Evolutionary conservation across 768 basidiomycete genomes (phyloP).

Genomic region (Ramaria sp.): DNA sequence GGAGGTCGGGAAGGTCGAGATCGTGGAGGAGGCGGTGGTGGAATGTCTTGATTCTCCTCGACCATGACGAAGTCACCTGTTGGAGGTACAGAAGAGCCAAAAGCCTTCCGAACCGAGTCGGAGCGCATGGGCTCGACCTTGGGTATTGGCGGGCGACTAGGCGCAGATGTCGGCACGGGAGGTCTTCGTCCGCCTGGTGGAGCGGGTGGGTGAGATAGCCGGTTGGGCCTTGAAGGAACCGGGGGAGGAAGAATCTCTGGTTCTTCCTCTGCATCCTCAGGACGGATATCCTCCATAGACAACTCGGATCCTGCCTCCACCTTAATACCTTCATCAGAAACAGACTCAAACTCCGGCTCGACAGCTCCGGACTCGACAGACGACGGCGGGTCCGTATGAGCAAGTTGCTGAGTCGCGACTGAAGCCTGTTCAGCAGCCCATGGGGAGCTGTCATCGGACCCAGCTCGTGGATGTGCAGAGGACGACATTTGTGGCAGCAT

Average conservation of each 20-base stretch:
- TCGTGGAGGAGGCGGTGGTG: constrained; percentile 32
- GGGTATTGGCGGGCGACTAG: neutral
- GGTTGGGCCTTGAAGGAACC: constrained; percentile 25
- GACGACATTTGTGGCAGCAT: constrained; percentile 32
- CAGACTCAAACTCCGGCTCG: constrained; percentile 36
- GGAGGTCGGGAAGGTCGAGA: constrained; percentile 23
- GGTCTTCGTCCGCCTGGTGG: constrained; percentile 8
- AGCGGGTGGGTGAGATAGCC: constrained; percentile 7
- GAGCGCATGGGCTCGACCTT: neutral
- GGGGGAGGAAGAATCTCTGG: constrained; percentile 42
- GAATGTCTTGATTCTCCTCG: constrained; percentile 31
- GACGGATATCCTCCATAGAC: constrained; percentile 46
- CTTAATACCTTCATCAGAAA: constrained; percentile 51
- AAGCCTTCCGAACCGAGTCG: neutral
- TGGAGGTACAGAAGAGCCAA: neutral
- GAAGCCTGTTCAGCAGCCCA: constrained; percentile 12
- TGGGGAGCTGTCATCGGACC: constrained; percentile 22
- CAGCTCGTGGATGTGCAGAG: constrained; percentile 14
- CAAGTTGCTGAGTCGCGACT: constrained; percentile 13
- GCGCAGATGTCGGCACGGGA: constrained; percentile 9
- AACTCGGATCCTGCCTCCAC: constrained; percentile 62
- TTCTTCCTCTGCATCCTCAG: constrained; percentile 41
- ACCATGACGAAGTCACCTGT: constrained; percentile 52
- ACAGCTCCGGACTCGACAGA: constrained; percentile 5
- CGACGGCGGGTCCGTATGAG: constrained; percentile 9